phyloP scores from a whole-genome alignment of 768 basidiomycete species.

The Boletus speciosus region DNA sequence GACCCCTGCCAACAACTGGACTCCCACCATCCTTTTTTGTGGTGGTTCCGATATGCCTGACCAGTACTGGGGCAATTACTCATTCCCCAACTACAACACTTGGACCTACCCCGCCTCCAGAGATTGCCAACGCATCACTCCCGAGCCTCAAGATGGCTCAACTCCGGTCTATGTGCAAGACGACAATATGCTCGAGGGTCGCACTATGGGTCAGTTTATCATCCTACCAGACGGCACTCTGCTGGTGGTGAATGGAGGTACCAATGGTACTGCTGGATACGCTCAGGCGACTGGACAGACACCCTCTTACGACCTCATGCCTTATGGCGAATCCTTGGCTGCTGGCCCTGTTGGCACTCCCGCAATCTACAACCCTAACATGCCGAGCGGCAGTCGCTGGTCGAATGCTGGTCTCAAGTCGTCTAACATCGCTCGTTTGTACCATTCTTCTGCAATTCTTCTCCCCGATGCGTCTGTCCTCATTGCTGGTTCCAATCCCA shows the following conservation, averaged over 20 bases:
- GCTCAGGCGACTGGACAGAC: constrained; percentile 52
- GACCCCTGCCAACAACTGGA: constrained; percentile 85
- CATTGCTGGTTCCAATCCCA: constrained; percentile 92
- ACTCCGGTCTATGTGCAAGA: constrained; percentile 61
- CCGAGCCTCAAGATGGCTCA: constrained; percentile 74
- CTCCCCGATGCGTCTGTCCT: constrained; percentile 85
- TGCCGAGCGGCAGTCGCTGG: constrained; percentile 71
- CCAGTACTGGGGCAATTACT: constrained; percentile 74
- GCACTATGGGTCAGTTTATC: constrained; percentile 94
- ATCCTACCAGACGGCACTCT: constrained; percentile 74
- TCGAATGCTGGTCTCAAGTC: constrained; percentile 61
- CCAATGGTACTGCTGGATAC: constrained; percentile 89
- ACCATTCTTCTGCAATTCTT: constrained; percentile 88
- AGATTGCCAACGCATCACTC: constrained; percentile 82
- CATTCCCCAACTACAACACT: constrained; percentile 67
- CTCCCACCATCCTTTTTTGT: constrained; percentile 84
- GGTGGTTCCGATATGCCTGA: constrained; percentile 83
- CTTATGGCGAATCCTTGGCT: constrained; percentile 70
- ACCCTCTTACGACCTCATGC: constrained; percentile 49
- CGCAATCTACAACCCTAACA: constrained; percentile 78
- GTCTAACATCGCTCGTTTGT: constrained; percentile 75
- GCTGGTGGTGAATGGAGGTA: constrained; percentile 76
- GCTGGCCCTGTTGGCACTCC: constrained; percentile 75
- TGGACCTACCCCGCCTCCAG: constrained; percentile 67
- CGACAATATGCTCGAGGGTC: constrained; percentile 68